A percentile compares a stretch with the other conserved stretches of the same genome.
phyloP scores from a whole-genome alignment of 2,329 filamentous ascomycete species.

The Aspergillus niger region DNA sequence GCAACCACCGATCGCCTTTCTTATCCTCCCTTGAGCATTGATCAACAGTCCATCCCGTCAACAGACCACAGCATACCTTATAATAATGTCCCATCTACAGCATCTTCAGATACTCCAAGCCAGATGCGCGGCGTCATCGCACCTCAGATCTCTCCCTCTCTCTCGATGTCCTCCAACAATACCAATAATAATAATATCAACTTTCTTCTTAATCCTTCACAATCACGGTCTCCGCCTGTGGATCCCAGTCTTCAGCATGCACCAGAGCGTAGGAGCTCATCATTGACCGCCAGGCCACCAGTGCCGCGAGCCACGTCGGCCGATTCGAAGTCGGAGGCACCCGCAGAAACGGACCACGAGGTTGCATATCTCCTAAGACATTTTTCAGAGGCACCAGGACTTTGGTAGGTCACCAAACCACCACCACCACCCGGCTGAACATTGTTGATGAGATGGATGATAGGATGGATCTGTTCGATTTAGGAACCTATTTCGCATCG shows the following conservation, averaged over 20 bases:
- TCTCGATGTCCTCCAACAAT: constrained; percentile 44
- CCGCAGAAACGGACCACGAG: constrained; percentile 54
- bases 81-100: constrained; percentile 21
- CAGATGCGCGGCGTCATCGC: constrained; percentile 36
- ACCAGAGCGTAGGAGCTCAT: constrained; percentile 32
- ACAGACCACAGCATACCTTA: constrained; percentile 23
- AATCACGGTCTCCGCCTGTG: constrained; percentile 47
- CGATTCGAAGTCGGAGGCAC: constrained; percentile 29
- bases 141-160: constrained; percentile 44
- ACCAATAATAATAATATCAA: constrained; percentile 53
- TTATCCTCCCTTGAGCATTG: constrained; percentile 26
- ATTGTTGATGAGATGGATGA: constrained; percentile 14
- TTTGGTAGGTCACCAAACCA: constrained; percentile 49
- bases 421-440: not conserved
- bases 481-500: constrained; percentile 61
- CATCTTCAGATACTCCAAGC: constrained; percentile 34
- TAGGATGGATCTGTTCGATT: constrained; percentile 50
- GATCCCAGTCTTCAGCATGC: constrained; percentile 44
- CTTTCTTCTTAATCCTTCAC: constrained; percentile 56
- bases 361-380: constrained; percentile 62
- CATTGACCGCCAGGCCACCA: constrained; percentile 31
- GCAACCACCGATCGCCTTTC: constrained; percentile 47
- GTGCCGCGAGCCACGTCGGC: constrained; percentile 20
- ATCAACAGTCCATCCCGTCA: constrained; percentile 28
- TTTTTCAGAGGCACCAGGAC: constrained; percentile 61